These are phyloP conservation scores for Dinochytrium kinnereticum DNA, from an alignment of 371 early-diverging fungal genomes.

Conservation along the genomic window DNA sequence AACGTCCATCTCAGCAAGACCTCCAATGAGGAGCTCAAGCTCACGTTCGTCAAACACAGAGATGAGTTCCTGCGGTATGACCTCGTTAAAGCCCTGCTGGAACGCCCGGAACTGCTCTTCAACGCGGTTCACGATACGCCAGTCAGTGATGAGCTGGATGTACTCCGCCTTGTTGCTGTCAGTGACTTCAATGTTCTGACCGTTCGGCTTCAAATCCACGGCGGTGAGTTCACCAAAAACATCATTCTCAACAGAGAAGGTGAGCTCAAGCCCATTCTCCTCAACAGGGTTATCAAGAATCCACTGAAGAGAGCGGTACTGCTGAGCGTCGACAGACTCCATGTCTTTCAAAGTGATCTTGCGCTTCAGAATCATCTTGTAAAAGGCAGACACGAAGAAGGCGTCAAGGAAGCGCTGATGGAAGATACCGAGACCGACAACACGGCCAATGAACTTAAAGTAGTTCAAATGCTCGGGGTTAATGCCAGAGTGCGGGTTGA, in stretches of 20 bases:
- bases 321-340: constrained; percentile 95
- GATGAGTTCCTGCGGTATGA: constrained; percentile 89
- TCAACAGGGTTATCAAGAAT: constrained; percentile 91
- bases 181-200: constrained; percentile 91
- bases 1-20: constrained; percentile 97
- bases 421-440: constrained; percentile 95
- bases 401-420: constrained; percentile 96
- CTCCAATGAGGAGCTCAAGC: constrained; percentile 97
- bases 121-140: constrained; percentile 84
- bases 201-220: constrained; percentile 88
- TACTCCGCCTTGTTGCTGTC: constrained; percentile 98
- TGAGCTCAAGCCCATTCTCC: constrained; percentile 80
- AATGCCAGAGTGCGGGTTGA: constrained; percentile 93
- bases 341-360: constrained; percentile 88
- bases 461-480: constrained; percentile 98
- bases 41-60: constrained; percentile 99
- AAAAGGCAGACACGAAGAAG: constrained; percentile 94
- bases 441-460: constrained; percentile 98
- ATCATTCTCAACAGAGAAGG: constrained; percentile 92
- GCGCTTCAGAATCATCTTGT: constrained; percentile 94
- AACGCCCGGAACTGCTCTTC: constrained; percentile 96
- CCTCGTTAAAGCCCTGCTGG: constrained; percentile 92
- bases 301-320: constrained; percentile 92
- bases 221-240: constrained; percentile 91
- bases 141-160: constrained; percentile 82